Conservation (phyloP, 192 early-diverging fungal species). For the Helicostylum pulchrum region DNA sequence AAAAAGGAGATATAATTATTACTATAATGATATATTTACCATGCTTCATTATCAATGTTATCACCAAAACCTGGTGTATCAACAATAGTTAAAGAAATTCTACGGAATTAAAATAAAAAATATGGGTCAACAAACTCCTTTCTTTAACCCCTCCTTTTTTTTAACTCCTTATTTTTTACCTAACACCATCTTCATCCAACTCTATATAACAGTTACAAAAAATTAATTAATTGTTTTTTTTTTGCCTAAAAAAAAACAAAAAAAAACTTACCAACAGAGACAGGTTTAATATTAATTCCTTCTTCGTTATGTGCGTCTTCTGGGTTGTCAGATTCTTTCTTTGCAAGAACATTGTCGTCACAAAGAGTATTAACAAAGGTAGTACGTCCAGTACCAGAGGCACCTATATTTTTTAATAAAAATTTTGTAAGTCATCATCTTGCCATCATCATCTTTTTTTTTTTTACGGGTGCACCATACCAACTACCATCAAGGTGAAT, state of each 20-base stretch:
- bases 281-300: conserved; percentile 86
- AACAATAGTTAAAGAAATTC: conserved; percentile 92
- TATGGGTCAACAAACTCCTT: not conserved
- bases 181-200: conserved; percentile 95
- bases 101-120: conserved; percentile 9
- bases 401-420: conserved; percentile 24
- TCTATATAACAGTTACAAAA: conserved; percentile 41
- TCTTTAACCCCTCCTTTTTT: conserved; percentile 3
- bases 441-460: conserved; percentile 1
- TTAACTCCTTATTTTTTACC: conserved; percentile 17
- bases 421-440: not conserved
- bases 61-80: conserved; percentile 99
- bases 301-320: conserved; percentile 79
- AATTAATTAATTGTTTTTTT: no score
- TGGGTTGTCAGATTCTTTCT: conserved; percentile 60
- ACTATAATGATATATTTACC: conserved; percentile 45
- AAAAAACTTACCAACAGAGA: conserved; percentile 56
- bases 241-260: not conserved
- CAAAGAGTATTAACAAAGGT: conserved; percentile 99
- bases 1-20: not conserved
- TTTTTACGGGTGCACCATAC: conserved; percentile 46
- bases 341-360: conserved; percentile 70
- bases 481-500: conserved; percentile 97
- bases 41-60: conserved; percentile 91
- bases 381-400: conserved; percentile 93